phyloP scores from a whole-genome alignment of 1,139 yeast species.

The Taphrina betulina region DNA sequence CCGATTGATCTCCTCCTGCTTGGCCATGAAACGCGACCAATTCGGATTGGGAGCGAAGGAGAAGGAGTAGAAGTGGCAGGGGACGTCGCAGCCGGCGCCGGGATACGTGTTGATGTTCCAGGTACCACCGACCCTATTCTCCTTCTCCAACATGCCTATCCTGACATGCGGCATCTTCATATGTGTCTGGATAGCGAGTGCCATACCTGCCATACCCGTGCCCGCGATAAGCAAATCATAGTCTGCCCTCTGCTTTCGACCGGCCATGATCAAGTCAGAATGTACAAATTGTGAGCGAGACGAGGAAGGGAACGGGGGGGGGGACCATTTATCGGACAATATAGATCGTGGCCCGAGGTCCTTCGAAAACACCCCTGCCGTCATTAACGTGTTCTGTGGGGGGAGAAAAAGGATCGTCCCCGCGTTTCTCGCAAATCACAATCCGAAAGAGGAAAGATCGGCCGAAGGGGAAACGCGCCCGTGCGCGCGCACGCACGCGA shows the following conservation, averaged over 20 bases:
- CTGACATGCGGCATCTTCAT: slow-evolving; percentile 11
- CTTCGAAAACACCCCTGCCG: too few species aligned
- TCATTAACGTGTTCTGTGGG: too few species aligned
- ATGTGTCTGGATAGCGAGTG: slow-evolving; percentile 27
- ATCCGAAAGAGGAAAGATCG: too few species aligned
- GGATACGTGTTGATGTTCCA: slow-evolving; percentile 30
- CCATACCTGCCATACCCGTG: slow-evolving; percentile 32
- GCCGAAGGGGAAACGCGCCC: too few species aligned
- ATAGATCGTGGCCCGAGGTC: too few species aligned
- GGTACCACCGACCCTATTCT: slow-evolving; percentile 24
- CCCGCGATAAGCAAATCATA: slow-evolving; percentile 26
- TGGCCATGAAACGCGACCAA: slow-evolving; percentile 40
- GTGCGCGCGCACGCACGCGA: too few species aligned
- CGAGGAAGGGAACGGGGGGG: too few species aligned
- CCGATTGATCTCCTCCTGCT: slow-evolving; percentile 39
- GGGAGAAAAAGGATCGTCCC: too few species aligned
- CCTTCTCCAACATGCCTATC: slow-evolving; percentile 21
- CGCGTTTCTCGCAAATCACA: too few species aligned
- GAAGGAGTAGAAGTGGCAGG: slow-evolving; percentile 41
- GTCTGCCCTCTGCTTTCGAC: slow-evolving; percentile 13
- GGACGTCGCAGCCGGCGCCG: slow-evolving; percentile 29
- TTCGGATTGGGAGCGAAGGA: slow-evolving; percentile 42
- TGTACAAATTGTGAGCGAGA: too few species aligned
- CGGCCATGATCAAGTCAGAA: too few species aligned
- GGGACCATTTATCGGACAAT: too few species aligned